Percentiles rank a stretch among this genome's conserved stretches.
phyloP scores from a whole-genome alignment of 2,329 filamentous ascomycete genomes.

The Exophiala sp. region DNA sequence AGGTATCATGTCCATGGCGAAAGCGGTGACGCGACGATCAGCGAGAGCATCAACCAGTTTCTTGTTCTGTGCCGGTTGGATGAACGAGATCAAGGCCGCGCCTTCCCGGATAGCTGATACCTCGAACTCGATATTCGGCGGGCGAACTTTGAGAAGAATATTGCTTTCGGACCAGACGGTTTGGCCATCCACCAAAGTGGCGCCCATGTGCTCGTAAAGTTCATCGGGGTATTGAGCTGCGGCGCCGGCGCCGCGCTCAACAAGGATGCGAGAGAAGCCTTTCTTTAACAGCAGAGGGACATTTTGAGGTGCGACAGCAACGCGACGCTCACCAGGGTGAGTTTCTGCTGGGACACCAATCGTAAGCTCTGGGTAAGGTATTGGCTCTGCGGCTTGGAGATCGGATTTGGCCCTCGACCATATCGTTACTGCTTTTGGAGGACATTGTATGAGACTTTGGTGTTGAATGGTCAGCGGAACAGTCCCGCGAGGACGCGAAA shows the following conservation, averaged over 20 bases:
- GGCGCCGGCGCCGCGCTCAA: conserved; percentile 76
- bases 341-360: conserved; percentile 78
- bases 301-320: conserved; percentile 81
- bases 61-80: conserved; percentile 79
- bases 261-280: conserved; percentile 71
- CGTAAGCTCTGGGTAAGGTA: conserved; percentile 67
- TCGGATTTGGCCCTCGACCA: conserved; percentile 23
- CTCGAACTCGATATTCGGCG: conserved; percentile 65
- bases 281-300: conserved; percentile 79
- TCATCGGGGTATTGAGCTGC: conserved; percentile 74
- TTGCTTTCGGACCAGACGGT: conserved; percentile 72
- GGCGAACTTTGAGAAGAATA: conserved; percentile 79
- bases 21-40: conserved; percentile 66
- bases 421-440: conserved; percentile 12
- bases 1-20: conserved; percentile 92
- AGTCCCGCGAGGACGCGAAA: conserved; percentile 10
- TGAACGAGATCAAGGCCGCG: conserved; percentile 74
- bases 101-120: conserved; percentile 64
- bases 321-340: conserved; percentile 74
- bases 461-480: conserved; percentile 12
- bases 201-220: conserved; percentile 74
- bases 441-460: conserved; percentile 7
- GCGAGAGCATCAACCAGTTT: conserved; percentile 70
- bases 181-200: conserved; percentile 66
- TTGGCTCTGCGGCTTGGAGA: conserved; percentile 15